Conservation (phyloP, 495 filamentous ascomycete genomes). For the Xylaria scruposa region DNA sequence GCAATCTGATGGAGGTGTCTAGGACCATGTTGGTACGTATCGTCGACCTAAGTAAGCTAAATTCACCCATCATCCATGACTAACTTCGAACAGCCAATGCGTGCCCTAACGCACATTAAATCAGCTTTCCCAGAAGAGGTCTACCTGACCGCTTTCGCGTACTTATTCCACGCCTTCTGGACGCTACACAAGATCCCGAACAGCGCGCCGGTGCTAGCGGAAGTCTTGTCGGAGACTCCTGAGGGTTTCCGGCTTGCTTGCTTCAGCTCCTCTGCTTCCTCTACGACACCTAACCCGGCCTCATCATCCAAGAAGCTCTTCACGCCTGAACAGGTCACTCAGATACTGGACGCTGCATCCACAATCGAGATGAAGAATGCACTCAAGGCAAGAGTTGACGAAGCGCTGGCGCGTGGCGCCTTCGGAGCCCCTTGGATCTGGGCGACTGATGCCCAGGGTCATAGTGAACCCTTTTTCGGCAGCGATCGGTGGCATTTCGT, state of each 20-base stretch:
- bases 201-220: constrained; percentile 36
- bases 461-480: constrained; percentile 75
- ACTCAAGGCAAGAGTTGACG: constrained; percentile 63
- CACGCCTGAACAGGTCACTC: constrained; percentile 44
- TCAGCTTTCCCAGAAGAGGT: constrained; percentile 43
- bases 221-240: constrained; percentile 37
- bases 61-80: neutral
- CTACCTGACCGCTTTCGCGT: constrained; percentile 40
- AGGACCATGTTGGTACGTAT: constrained; percentile 35
- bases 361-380: constrained; percentile 63
- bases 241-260: constrained; percentile 24
- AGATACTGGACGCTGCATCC: constrained; percentile 58
- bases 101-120: constrained; percentile 71
- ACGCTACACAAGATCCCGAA: constrained; percentile 39
- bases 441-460: constrained; percentile 65
- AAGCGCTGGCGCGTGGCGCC: constrained; percentile 66
- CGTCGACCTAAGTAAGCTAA: constrained; percentile 10
- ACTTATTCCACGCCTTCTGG: constrained; percentile 51
- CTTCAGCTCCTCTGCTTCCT: neutral
- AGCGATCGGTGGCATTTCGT: constrained; percentile 68
- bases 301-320: constrained; percentile 33
- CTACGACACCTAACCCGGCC: constrained; percentile 7
- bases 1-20: constrained; percentile 46
- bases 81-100: constrained; percentile 58
- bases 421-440: constrained; percentile 81